Evolutionary conservation across 768 basidiomycete species (phyloP).

Genomic region (Mycena filopes): DNA sequence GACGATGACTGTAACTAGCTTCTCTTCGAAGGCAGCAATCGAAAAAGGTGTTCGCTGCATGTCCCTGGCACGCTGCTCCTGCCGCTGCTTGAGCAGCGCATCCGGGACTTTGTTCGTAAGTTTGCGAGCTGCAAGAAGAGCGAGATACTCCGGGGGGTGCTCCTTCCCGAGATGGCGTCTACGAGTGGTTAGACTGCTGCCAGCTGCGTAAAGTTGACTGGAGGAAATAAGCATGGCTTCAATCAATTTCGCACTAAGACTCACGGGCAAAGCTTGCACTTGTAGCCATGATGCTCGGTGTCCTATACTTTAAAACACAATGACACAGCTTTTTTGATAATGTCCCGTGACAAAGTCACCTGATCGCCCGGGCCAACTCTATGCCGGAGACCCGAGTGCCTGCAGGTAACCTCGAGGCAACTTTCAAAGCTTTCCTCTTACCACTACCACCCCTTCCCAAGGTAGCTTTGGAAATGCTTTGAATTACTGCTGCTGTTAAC

Average conservation of each 20-base stretch:
- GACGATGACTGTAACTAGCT: slow-evolving; percentile 16
- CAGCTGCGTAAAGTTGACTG: slow-evolving; percentile 10
- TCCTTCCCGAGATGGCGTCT: slow-evolving; percentile 13
- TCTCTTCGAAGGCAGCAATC: slow-evolving; percentile 12
- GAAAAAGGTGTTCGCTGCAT: slow-evolving; percentile 17
- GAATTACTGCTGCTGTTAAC: no score
- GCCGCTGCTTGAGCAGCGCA: slow-evolving; percentile 8
- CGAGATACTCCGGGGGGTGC: slow-evolving; percentile 5
- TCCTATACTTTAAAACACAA: no score
- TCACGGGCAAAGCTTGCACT: slow-evolving; percentile 17
- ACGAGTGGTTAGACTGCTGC: slow-evolving; percentile 22
- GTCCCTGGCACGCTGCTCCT: slow-evolving; percentile 20
- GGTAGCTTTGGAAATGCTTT: no score
- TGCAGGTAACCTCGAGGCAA: no score
- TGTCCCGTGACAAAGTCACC: no score
- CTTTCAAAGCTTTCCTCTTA: no score
- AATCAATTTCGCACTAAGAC: slow-evolving; percentile 7
- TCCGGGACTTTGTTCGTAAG: slow-evolving; percentile 18
- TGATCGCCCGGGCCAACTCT: no score
- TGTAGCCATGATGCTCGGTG: slow-evolving; percentile 17
- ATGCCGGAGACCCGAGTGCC: no score
- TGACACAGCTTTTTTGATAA: no score
- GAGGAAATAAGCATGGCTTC: slow-evolving; percentile 13
- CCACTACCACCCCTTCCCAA: no score
- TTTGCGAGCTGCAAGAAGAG: slow-evolving; percentile 9